phyloP scores from a whole-genome alignment of 352 stramenopile species.

The Plasmopara muralis region DNA sequence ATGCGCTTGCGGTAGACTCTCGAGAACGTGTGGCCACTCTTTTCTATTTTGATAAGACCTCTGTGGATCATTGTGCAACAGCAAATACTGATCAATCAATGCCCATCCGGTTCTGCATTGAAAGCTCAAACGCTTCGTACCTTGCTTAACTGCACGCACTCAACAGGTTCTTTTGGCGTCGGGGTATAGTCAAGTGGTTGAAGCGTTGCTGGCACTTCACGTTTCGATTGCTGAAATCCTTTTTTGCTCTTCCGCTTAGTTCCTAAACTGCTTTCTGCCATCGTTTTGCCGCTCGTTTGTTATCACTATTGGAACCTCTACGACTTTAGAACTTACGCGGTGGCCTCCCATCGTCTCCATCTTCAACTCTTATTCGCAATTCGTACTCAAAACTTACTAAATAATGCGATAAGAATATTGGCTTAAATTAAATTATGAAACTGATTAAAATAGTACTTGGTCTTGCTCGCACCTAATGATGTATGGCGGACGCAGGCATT shows the following conservation, averaged over 20 bases:
- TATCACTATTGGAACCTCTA: neutral
- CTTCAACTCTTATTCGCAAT: neutral
- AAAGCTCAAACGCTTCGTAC: slow-evolving; percentile 7
- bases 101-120: too few species aligned
- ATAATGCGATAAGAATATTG: neutral
- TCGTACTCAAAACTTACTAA: neutral
- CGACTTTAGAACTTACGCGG: too few species aligned
- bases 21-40: slow-evolving; percentile 47
- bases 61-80: slow-evolving; percentile 4
- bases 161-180: slow-evolving; percentile 47
- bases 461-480: neutral
- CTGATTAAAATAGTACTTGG: neutral
- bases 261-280: slow-evolving; percentile 18
- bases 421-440: neutral
- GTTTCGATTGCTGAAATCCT: slow-evolving; percentile 19
- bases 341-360: too few species aligned
- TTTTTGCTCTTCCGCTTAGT: slow-evolving; percentile 42
- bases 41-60: slow-evolving; percentile 43
- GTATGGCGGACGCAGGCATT: neutral
- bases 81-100: neutral
- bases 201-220: slow-evolving; percentile 38
- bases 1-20: slow-evolving; percentile 44
- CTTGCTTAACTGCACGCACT: slow-evolving; percentile 53
- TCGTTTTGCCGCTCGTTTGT: slow-evolving; percentile 9
- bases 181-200: slow-evolving; percentile 64